A percentile compares a stretch with the other conserved stretches of the same genome.
Evolutionary conservation across 2,329 filamentous ascomycete genomes (phyloP).

Genomic region (Stagonosporopsis cucurbitacearum): DNA sequence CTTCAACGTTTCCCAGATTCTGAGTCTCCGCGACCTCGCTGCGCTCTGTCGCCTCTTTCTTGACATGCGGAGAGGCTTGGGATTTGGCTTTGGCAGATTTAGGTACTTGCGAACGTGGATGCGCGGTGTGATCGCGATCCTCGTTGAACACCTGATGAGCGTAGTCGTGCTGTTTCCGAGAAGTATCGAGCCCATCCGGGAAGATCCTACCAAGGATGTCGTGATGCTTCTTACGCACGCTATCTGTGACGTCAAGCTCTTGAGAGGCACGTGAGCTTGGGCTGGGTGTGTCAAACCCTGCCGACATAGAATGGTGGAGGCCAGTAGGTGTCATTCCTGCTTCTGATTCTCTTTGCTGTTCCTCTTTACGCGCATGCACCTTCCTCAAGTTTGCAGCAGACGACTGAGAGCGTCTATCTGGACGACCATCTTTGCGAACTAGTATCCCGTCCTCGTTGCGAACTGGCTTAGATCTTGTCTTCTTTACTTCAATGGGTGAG

Average conservation of each 20-base stretch:
- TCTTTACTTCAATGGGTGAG: constrained; percentile 46
- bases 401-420: constrained; percentile 60
- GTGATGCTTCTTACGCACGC: constrained; percentile 41
- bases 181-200: constrained; percentile 43
- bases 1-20: constrained; percentile 21
- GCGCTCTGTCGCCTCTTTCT: constrained; percentile 31
- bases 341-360: constrained; percentile 33
- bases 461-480: constrained; percentile 58
- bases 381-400: constrained; percentile 60
- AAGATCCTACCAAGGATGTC: constrained; percentile 49
- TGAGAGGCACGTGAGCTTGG: constrained; percentile 23
- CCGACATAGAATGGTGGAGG: constrained; percentile 21
- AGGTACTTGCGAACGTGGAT: constrained; percentile 25
- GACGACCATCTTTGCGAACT: constrained; percentile 59
- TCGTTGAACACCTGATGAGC: constrained; percentile 43
- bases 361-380: constrained; percentile 58
- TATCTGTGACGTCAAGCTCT: constrained; percentile 23
- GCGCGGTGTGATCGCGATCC: constrained; percentile 33
- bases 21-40: constrained; percentile 21
- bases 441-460: constrained; percentile 59
- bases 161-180: constrained; percentile 42
- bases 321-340: constrained; percentile 36
- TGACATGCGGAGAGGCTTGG: constrained; percentile 27
- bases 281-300: constrained; percentile 38
- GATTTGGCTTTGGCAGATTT: constrained; percentile 5